Conservation (phyloP, 331 rosid genomes). For the Acacia concinna region DNA sequence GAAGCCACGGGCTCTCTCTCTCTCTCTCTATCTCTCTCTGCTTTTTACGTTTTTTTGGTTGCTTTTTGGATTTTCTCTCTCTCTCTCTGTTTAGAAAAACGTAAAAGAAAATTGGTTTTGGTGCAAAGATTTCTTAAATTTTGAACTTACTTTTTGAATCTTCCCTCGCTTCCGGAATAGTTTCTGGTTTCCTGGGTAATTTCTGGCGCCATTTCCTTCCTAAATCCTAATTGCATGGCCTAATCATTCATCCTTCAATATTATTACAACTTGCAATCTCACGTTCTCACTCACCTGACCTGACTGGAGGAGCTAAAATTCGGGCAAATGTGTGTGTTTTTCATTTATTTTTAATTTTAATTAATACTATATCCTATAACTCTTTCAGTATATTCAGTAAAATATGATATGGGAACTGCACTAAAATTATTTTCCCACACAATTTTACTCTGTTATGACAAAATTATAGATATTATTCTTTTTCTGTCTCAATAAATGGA, state of each 20-base stretch:
- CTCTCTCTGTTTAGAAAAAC: background rate
- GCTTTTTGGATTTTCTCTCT: background rate
- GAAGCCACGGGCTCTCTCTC: background rate
- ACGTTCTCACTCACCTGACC: no score
- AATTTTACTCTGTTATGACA: no score
- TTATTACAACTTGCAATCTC: background rate
- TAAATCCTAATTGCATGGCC: no score
- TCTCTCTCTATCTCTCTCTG: background rate
- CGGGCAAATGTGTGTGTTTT: background rate
- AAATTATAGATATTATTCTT: no score
- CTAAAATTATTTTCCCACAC: no score
- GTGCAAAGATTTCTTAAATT: background rate
- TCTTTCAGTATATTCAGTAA: no score
- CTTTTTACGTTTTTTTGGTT: no score
- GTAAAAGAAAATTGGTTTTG: background rate
- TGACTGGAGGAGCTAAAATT: background rate
- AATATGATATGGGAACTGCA: no score
- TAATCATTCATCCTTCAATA: background rate
- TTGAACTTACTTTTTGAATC: background rate
- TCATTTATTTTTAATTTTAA: no score
- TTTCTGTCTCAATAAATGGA: no score
- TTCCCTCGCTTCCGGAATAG: background rate
- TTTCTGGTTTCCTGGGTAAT: background rate
- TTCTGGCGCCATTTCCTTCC: background rate
- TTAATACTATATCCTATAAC: background rate